These are phyloP conservation scores for Sarocladium brachiariae DNA, from an alignment of 2,329 filamentous ascomycete species.

Conservation along the genomic window DNA sequence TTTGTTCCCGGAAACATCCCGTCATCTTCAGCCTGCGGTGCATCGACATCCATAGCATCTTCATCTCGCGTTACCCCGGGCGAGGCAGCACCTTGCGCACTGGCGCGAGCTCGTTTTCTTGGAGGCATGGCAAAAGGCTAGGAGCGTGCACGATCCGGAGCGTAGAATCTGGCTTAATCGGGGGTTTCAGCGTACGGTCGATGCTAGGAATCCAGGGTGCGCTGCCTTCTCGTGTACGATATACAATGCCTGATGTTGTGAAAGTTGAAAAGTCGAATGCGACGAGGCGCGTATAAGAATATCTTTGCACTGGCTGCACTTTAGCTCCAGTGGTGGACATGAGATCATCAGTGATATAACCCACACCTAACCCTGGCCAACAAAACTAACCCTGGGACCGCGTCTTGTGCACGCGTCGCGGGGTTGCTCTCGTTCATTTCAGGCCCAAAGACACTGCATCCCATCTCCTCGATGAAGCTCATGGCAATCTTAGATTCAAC, in stretches of 20 bases:
- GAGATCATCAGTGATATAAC: conserved; percentile 9
- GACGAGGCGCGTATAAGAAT: not conserved
- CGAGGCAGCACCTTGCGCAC: conserved; percentile 43
- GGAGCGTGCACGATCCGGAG: not conserved
- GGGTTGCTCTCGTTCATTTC: not conserved
- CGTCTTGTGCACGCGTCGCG: conserved; percentile 7
- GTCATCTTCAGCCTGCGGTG: conserved; percentile 47
- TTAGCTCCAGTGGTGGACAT: not conserved
- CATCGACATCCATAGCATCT: conserved; percentile 55
- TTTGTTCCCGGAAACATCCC: conserved; percentile 15
- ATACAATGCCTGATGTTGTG: not conserved
- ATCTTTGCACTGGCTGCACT: not conserved
- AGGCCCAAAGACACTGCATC: not conserved
- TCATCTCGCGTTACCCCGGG: conserved; percentile 47
- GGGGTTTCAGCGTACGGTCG: no score
- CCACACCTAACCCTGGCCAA: not conserved
- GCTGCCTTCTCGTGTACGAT: not conserved
- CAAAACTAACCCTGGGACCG: no score
- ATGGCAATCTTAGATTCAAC: not conserved
- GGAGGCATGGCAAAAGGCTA: conserved; percentile 51
- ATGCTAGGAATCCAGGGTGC: no score
- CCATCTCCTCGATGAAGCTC: not conserved
- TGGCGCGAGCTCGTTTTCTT: conserved; percentile 57
- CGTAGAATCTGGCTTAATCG: no score
- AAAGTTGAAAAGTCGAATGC: not conserved